Percentiles rank a stretch among this genome's conserved stretches.
Conservation (phyloP, 169 alveolate species). For the Plasmodium fragile region DNA sequence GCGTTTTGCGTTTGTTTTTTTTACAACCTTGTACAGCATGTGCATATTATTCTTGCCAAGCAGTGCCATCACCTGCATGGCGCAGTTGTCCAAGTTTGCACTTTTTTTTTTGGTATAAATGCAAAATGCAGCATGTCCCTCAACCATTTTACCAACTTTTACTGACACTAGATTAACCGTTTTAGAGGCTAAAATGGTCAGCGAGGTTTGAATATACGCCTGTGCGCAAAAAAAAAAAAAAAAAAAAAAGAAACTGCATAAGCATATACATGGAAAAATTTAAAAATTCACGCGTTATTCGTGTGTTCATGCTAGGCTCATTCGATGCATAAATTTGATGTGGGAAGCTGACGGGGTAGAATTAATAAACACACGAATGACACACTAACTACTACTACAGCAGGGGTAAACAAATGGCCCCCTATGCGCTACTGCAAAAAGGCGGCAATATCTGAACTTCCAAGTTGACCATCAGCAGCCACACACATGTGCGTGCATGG, state of each 20-base stretch:
- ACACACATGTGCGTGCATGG: background rate
- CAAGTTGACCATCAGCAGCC: background rate
- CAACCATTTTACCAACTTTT: background rate
- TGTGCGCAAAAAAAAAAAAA: background rate
- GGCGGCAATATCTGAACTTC: background rate
- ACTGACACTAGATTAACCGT: background rate
- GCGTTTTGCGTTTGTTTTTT: background rate
- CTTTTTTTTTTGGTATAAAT: background rate
- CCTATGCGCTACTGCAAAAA: background rate
- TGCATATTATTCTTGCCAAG: background rate
- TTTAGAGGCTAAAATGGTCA: background rate
- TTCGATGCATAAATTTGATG: background rate
- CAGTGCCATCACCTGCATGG: background rate
- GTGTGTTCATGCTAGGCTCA: background rate
- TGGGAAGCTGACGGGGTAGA: background rate
- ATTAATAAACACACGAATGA: background rate
- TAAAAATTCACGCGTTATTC: background rate
- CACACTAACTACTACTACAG: background rate
- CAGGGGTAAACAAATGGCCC: background rate
- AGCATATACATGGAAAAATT: background rate
- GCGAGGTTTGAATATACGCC: background rate
- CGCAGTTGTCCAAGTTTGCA: background rate
- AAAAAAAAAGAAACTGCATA: background rate
- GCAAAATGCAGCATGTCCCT: background rate
- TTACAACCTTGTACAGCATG: background rate